phyloP scores from a whole-genome alignment of 805 yeast species.

The Torulaspora indica region DNA sequence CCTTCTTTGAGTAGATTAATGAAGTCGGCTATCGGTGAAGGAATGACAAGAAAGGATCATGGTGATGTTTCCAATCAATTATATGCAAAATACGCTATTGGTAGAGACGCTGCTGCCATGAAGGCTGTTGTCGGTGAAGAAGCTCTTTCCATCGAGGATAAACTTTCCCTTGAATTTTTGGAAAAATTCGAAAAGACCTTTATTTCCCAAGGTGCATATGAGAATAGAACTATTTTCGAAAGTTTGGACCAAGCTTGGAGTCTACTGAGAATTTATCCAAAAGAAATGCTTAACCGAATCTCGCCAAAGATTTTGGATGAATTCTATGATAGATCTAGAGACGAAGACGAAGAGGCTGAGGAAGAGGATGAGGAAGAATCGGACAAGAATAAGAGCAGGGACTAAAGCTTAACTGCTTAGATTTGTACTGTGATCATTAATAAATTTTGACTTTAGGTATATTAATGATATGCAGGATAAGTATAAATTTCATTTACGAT shows the following conservation, averaged over 20 bases:
- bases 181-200: conserved; percentile 97
- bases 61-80: conserved; percentile 99
- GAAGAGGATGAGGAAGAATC: conserved; percentile 40
- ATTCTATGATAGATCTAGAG: conserved; percentile 87
- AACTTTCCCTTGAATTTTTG: conserved; percentile 92
- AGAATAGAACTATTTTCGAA: conserved; percentile 89
- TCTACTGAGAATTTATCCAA: conserved; percentile 95
- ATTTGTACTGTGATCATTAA: not conserved
- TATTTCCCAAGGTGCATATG: conserved; percentile 95
- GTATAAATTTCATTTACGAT: conserved; percentile 4
- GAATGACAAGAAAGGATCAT: conserved; percentile 99
- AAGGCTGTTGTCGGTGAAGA: conserved; percentile 99
- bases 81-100: conserved; percentile 98
- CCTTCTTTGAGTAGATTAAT: conserved; percentile 96
- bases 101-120: conserved; percentile 99
- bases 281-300: conserved; percentile 96
- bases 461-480: conserved; percentile 2
- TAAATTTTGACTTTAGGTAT: conserved; percentile 1
- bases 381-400: conserved; percentile 29
- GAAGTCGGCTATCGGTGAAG: conserved; percentile 99
- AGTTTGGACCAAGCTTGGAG: conserved; percentile 98
- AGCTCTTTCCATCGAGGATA: conserved; percentile 95
- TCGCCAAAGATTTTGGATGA: conserved; percentile 95
- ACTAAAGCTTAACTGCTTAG: conserved; percentile 7
- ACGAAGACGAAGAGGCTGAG: conserved; percentile 50